phyloP scores from a whole-genome alignment of 345 rosid genomes.

The Gossypium australe region DNA sequence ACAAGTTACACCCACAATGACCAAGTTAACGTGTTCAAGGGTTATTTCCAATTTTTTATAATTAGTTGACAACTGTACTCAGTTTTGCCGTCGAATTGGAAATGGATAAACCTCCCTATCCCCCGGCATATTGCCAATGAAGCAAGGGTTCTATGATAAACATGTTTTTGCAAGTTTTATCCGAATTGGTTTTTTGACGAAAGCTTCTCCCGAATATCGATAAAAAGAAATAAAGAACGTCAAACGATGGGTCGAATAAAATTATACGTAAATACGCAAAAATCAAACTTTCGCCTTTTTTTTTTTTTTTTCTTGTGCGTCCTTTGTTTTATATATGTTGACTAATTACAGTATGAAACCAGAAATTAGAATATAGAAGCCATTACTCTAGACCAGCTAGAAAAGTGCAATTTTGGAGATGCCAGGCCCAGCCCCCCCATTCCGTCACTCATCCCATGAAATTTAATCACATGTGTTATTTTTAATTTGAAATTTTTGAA shows the following conservation, averaged over 20 bases:
- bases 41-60: neutral
- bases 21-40: neutral
- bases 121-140: neutral
- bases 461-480: neutral
- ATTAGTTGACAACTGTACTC: neutral
- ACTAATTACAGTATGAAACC: neutral
- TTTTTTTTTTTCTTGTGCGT: neutral
- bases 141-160: neutral
- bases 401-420: neutral
- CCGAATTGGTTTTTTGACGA: neutral
- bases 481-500: too few species aligned
- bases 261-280: neutral
- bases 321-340: neutral
- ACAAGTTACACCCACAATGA: neutral
- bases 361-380: neutral
- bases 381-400: neutral
- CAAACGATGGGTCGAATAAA: constrained; percentile 1
- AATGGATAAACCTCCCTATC: neutral
- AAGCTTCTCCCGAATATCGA: neutral
- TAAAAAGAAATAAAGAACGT: neutral
- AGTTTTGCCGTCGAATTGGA: neutral
- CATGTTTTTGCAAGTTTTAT: neutral
- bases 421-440: neutral
- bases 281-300: neutral
- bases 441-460: neutral